These are phyloP conservation scores for Nicotiana rustica DNA, from an alignment of 305 asterid genomes.

Conservation along the genomic window DNA sequence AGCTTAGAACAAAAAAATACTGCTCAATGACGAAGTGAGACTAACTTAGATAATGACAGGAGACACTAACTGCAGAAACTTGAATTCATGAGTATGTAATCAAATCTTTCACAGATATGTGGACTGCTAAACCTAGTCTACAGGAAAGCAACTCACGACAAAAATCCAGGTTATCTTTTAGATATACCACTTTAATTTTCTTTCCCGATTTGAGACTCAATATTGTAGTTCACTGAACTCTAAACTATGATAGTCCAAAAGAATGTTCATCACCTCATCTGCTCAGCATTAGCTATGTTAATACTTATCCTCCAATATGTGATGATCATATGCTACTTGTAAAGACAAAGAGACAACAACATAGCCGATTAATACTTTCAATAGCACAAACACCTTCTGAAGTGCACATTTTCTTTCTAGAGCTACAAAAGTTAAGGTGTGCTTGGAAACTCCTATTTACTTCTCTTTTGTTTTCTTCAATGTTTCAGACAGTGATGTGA, in stretches of 20 bases:
- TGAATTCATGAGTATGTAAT: background rate
- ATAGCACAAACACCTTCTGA: background rate
- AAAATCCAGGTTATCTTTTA: too few relatives aligned
- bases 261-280: background rate
- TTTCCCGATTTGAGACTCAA: background rate
- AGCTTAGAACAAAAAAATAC: background rate
- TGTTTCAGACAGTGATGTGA: background rate
- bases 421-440: background rate
- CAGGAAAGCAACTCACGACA: background rate
- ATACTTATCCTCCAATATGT: background rate
- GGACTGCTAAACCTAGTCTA: background rate
- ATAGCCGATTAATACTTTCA: background rate
- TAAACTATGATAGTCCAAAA: background rate
- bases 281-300: background rate
- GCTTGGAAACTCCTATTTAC: background rate
- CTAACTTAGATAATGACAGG: background rate
- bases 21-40: background rate
- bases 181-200: background rate
- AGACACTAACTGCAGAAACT: background rate
- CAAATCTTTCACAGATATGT: background rate
- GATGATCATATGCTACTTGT: background rate
- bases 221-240: background rate
- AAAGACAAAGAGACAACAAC: background rate
- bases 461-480: background rate
- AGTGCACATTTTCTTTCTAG: background rate